Evolutionary conservation across 75 land plant genomes (phyloP), one percentile per base, ranked within the genome.

Genomic region (Pinus taeda): DNA sequence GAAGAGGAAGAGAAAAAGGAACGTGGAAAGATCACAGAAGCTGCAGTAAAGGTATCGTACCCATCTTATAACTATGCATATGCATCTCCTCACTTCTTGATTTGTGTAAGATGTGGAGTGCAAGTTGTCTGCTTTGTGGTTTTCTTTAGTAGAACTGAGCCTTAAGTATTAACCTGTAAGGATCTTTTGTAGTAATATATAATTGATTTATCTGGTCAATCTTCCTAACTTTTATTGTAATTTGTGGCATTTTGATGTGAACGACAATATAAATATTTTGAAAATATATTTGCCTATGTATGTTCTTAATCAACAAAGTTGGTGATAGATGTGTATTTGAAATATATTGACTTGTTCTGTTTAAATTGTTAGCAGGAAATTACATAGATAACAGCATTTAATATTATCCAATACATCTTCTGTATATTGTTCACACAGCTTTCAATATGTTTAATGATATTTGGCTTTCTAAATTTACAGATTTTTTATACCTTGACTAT

Each of bases 41-140:
- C 92, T 73, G 98, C 93, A 72, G 85, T 83, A 26, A 81, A 96
- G 99, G 99, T 91, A 29, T 67, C 39, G 21, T 67, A 4, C 14
- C 71, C 21, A 39, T 18, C 18, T 39, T 8, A 37, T 37, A 39
- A 30, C 17, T 39, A 36, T 15, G 45, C 39, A 36, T 67, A 3
- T 42, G 6, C 3, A 67, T 67, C 39, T 67, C 21, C 7, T 67
- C 49, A 39, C 20, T 67, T 67, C 12, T 39, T 67, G 6, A 21
- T 67, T 42, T 20, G 14, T 39, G 37, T 66, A 36, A 66, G 17
- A 15, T 33, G 17, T 36, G 33, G 42, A 36, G 1, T 17, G 39
- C 20, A 11, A 1, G 17, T 36, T 30, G 29, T 64, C 37, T 15
- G 2, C 71, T 15, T 37, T 66, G 26, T 36, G 42, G 45, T 65